Percentiles rank a stretch among this genome's conserved stretches.
phyloP scores from a whole-genome alignment of 306 rosid species.

The Adenanthera pavonina region DNA sequence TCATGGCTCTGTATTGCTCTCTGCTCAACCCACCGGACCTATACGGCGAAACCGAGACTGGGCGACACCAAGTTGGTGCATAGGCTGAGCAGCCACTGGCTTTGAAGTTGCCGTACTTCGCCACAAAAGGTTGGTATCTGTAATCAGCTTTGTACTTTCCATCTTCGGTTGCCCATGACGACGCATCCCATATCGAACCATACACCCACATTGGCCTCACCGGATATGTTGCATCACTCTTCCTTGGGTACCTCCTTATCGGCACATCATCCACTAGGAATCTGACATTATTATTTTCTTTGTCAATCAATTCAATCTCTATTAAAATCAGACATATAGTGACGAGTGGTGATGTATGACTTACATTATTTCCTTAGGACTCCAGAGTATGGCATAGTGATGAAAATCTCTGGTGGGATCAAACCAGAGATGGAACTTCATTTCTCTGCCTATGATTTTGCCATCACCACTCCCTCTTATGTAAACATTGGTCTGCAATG shows the following conservation, averaged over 20 bases:
- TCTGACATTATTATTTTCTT: conserved; percentile 45
- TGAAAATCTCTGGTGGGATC: conserved; percentile 87
- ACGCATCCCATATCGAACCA: conserved; percentile 99
- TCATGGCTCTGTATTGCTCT: conserved; percentile 67
- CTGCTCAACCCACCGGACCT: conserved; percentile 78
- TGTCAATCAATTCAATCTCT: background rate
- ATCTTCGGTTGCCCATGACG: conserved; percentile 99
- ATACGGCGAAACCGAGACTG: conserved; percentile 76
- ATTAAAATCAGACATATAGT: background rate
- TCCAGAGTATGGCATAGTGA: conserved; percentile 92
- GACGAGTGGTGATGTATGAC: background rate
- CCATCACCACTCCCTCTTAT: conserved; percentile 97
- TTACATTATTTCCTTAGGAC: conserved; percentile 86
- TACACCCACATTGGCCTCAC: conserved; percentile 95
- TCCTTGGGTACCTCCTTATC: conserved; percentile 84
- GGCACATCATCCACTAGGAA: conserved; percentile 97
- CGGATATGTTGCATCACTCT: conserved; percentile 76
- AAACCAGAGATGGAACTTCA: conserved; percentile 96
- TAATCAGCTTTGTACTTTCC: conserved; percentile 97
- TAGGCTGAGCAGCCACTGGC: conserved; percentile 89
- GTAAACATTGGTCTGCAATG: conserved; percentile 91
- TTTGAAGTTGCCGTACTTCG: conserved; percentile 71
- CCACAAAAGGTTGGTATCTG: conserved; percentile 89
- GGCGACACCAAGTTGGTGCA: conserved; percentile 68
- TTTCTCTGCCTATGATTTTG: conserved; percentile 86